Evolutionary conservation across 1,284 basidiomycete genomes (phyloP), one percentile per base, ranked within the genome.

Genomic region (Ganoderma resinaceum): DNA sequence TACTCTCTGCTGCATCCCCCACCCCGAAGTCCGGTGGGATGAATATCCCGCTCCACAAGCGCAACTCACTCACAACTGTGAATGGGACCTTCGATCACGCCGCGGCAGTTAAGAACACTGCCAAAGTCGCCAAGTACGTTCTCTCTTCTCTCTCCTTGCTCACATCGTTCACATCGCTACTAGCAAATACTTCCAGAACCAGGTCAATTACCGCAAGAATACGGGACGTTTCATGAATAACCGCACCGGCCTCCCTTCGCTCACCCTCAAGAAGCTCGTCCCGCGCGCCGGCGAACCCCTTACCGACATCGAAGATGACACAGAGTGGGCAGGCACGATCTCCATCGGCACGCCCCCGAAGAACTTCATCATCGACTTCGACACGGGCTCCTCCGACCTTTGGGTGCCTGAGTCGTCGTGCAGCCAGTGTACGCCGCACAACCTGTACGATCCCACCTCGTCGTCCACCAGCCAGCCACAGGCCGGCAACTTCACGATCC

Each of bases 321-420:
- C 65, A 6, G 66, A 67, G 31, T 76, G 75, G 75, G 67, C 66
- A 6, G 75, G 75, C 12, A 63, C 67, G 14, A 66, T 76, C 52
- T 35, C 65, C 31, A 70, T 76, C 31, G 75, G 75, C 14, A 72
- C 74, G 20, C 73, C 73, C 29, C 60, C 60, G 3, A 31, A 62
- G n/a, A 29, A n/a, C 0, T 75, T 73, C 66, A 29, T 67, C 23
- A 67, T 76, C 65, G 72, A 76, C 62, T 74, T 76, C 70, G 73
- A 76, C 55, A 75, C 74, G 75, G 81, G 81, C n/a, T 82, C 81
- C 59, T 77, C 79, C 62, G 82, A 83, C 68, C 71, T 82, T 5
- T 78, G 85, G 70, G 77, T 85, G 33, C 84, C 84, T 11, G 76
- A 75, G 20, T 57, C 72, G 20, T 63, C 70, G 33, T 87, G 85